Evolutionary conservation across 2,329 filamentous ascomycete genomes (phyloP).

Genomic region (Cladorrhinum sp.): DNA sequence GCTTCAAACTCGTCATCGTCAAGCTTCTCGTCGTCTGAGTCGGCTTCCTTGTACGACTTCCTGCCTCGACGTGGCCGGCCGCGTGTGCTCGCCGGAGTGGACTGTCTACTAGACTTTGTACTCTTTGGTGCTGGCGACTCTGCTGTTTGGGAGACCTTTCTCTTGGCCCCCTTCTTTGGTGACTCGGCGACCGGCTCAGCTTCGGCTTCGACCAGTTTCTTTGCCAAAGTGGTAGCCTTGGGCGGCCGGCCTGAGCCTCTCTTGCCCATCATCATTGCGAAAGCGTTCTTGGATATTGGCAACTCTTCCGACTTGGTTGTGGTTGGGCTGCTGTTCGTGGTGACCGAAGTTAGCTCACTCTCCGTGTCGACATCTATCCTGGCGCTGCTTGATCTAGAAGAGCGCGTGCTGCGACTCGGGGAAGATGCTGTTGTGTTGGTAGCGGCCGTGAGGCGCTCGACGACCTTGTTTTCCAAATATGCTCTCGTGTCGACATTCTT

Average conservation of each 20-base stretch:
- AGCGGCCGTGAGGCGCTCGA: conserved; percentile 57
- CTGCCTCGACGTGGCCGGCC: conserved; percentile 49
- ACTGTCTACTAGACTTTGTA: conserved; percentile 68
- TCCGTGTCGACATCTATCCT: conserved; percentile 21
- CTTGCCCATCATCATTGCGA: conserved; percentile 53
- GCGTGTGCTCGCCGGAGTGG: conserved; percentile 63
- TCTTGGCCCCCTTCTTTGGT: conserved; percentile 30
- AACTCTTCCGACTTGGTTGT: conserved; percentile 30
- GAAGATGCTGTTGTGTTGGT: conserved; percentile 44
- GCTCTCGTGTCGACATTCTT: conserved; percentile 61
- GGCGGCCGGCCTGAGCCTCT: conserved; percentile 18
- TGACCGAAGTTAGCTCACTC: conserved; percentile 30
- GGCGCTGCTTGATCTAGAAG: conserved; percentile 41
- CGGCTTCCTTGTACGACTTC: conserved; percentile 50
- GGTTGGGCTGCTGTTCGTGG: conserved; percentile 37
- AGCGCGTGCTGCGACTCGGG: conserved; percentile 33
- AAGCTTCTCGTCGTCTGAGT: conserved; percentile 61
- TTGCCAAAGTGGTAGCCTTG: conserved; percentile 22
- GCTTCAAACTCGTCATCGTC: conserved; percentile 84
- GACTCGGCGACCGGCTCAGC: conserved; percentile 28
- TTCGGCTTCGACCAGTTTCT: conserved; percentile 27
- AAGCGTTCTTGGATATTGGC: conserved; percentile 43
- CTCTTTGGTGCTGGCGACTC: conserved; percentile 58
- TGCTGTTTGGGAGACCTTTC: conserved; percentile 35
- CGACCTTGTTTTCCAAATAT: conserved; percentile 78